Conservation (phyloP, 495 filamentous ascomycete species). For the Cercophora sp. region DNA sequence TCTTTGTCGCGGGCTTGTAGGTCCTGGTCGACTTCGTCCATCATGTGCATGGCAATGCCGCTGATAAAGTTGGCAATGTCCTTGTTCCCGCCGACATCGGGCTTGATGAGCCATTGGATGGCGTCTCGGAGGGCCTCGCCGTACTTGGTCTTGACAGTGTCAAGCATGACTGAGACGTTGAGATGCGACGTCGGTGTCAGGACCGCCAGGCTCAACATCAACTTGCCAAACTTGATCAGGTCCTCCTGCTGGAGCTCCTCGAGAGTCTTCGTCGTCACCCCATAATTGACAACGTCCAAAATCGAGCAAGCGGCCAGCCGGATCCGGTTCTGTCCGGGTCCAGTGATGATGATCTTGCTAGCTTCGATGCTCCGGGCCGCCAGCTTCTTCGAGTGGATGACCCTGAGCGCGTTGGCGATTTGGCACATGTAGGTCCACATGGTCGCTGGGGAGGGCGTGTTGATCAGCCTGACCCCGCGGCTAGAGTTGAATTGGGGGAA, state of each 20-base stretch:
- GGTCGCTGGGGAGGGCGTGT: slow-evolving; percentile 73
- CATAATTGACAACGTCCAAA: slow-evolving; percentile 79
- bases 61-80: slow-evolving; percentile 72
- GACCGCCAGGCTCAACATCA: slow-evolving; percentile 74
- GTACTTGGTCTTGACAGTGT: slow-evolving; percentile 68
- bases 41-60: slow-evolving; percentile 69
- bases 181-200: slow-evolving; percentile 51
- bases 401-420: slow-evolving; percentile 81
- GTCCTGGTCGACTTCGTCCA: slow-evolving; percentile 64
- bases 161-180: slow-evolving; percentile 58
- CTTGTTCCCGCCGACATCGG: slow-evolving; percentile 50
- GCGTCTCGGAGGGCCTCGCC: slow-evolving; percentile 69
- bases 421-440: slow-evolving; percentile 93
- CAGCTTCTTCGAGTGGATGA: slow-evolving; percentile 74
- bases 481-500: slow-evolving; percentile 61
- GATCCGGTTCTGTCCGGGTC: slow-evolving; percentile 78
- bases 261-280: slow-evolving; percentile 54
- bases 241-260: slow-evolving; percentile 82
- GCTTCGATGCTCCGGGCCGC: slow-evolving; percentile 80
- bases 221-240: slow-evolving; percentile 76
- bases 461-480: slow-evolving; percentile 37
- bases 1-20: slow-evolving; percentile 70
- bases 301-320: slow-evolving; percentile 86
- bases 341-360: slow-evolving; percentile 76
- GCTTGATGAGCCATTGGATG: slow-evolving; percentile 69